A percentile compares a stretch with the other conserved stretches of the same genome.
Conservation (phyloP, 768 basidiomycete species). For the Sistotremastrum niveocremeum region DNA sequence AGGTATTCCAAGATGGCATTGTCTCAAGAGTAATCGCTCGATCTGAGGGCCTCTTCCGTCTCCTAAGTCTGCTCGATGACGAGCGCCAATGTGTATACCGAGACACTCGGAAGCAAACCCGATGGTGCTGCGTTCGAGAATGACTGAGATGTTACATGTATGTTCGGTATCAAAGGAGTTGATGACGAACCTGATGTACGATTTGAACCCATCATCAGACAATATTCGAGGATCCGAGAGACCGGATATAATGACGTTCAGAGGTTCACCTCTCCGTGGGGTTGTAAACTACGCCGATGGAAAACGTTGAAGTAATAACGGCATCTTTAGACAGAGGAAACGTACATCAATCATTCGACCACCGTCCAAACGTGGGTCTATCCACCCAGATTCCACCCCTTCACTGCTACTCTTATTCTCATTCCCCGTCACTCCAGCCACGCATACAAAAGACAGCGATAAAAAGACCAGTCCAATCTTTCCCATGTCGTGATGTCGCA, state of each 20-base stretch:
- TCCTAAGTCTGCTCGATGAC: conserved; percentile 72
- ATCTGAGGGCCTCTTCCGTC: conserved; percentile 62
- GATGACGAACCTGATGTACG: conserved; percentile 47
- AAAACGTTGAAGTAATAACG: too few relatives aligned
- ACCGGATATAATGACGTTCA: conserved; percentile 74
- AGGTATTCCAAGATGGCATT: conserved; percentile 54
- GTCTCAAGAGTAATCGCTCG: conserved; percentile 63
- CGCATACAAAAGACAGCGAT: too few relatives aligned
- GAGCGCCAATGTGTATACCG: conserved; percentile 60
- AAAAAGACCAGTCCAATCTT: too few relatives aligned
- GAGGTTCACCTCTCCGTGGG: conserved; percentile 56
- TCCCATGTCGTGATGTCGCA: too few relatives aligned
- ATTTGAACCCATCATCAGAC: conserved; percentile 54
- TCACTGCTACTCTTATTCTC: too few relatives aligned
- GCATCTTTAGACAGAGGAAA: too few relatives aligned
- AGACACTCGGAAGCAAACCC: conserved; percentile 77
- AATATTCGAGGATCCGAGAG: conserved; percentile 69
- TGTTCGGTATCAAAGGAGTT: background rate
- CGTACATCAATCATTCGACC: conserved; percentile 68
- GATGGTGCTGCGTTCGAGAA: conserved; percentile 37
- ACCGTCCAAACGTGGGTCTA: conserved; percentile 61
- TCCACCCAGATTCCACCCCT: conserved; percentile 30
- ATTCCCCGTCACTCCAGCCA: too few relatives aligned
- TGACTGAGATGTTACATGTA: too few relatives aligned
- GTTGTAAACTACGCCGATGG: conserved; percentile 41